Base-by-base conservation (phyloP, 768 basidiomycete genomes). In the Cystofilobasidium macerans region DNA sequence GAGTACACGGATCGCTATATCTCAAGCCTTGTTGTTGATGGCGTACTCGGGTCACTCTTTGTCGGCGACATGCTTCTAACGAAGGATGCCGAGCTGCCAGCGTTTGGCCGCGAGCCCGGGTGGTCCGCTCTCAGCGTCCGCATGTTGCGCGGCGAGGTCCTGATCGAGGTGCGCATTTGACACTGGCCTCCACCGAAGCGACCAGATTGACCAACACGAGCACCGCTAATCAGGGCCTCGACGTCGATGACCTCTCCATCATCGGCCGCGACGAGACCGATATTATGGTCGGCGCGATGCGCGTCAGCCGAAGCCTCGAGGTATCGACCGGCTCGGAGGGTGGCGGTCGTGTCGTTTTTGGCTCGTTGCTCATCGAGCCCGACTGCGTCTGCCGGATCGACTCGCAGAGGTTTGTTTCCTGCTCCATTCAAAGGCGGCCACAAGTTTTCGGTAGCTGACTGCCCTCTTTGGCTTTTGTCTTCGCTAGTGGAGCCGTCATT, bases 311-410 rank as follows among this genome's bases (percentile, higher is more conserved):
- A 1, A 30, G 51, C 28, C 30, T 54, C 2, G 28, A 54, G 20
- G 51, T 54, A 9, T 54, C 51, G 51, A 54, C 51, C 30, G 51
- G 51, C 12, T 2, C 28, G 4, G 51, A 7, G 2, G 28, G 51
- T 5, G 5, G 32, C 51, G 51, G 51, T 11, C 26, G 51, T 2
- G 28, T 54, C 51, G 28, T 54, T 30, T 6, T n/a, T 11, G 30
- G 51, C 28, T 30, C 28, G 9, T 12, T 54, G 18, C 13, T 54
- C 14, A 16, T 54, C 28, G 28, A 54, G 51, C 51, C 51, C 11
- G 51, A 54, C 51, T 54, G 51, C 51, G 51, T 54, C 18, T 54
- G 51, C 51, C 28, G 7, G 28, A 54, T 54, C 30, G 51, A 54
- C 26, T 54, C 51, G 51, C 51, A 54, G 1, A 14, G 51, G 51